Evolutionary conservation across 192 early-diverging fungal genomes (phyloP).

Genomic region (Umbelopsis ramanniana): DNA sequence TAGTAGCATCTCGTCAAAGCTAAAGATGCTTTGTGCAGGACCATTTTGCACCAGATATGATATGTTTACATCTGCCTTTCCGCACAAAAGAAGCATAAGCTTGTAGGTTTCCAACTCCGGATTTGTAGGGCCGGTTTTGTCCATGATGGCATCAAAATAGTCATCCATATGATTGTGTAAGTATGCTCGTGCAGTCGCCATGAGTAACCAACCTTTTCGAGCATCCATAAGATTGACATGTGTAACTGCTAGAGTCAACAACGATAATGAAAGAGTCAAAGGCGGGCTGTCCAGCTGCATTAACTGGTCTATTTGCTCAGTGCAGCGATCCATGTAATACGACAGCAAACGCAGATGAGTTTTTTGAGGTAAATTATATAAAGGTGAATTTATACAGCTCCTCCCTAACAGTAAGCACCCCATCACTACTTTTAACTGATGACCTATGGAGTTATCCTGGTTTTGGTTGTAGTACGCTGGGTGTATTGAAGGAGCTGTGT

Average conservation of each 20-base stretch:
- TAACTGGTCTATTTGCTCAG: neutral
- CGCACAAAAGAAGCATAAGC: neutral
- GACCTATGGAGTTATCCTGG: no score
- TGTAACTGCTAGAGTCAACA: neutral
- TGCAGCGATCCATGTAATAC: no score
- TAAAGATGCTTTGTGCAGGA: neutral
- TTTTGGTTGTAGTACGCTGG: no score
- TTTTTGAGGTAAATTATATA: no score
- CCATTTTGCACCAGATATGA: neutral
- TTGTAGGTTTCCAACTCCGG: constrained; percentile 6
- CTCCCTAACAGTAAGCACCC: no score
- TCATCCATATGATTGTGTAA: neutral
- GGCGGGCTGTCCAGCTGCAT: neutral
- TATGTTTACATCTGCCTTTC: neutral
- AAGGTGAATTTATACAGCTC: no score
- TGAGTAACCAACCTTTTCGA: neutral
- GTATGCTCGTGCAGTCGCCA: neutral
- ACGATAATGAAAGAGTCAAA: neutral
- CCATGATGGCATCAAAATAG: neutral
- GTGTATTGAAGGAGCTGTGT: no score
- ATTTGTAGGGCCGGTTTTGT: neutral
- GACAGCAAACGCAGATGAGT: no score
- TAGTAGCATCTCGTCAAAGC: neutral
- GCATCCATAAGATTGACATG: neutral
- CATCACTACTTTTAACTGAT: no score